Conservation (phyloP, 2,329 filamentous ascomycete genomes). For the Cercospora sp. region DNA sequence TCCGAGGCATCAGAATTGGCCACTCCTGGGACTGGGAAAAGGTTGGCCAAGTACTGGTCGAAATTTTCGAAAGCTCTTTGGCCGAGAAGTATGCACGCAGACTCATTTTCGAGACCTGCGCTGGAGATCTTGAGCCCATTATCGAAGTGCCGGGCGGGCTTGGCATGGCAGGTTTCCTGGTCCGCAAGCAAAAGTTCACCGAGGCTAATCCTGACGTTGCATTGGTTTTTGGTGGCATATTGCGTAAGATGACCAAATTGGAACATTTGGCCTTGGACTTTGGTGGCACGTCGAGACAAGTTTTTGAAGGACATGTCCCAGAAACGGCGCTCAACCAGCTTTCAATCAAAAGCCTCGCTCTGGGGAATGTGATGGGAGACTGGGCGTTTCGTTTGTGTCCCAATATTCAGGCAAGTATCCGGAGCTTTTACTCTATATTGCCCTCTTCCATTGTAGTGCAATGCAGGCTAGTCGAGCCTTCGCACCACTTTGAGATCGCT, state of each 20-base stretch:
- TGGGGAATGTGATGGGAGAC: not conserved
- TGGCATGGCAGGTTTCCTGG: not conserved
- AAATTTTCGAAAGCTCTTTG: not conserved
- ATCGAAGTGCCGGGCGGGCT: not conserved
- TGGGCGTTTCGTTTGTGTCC: not conserved
- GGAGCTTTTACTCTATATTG: too few species aligned
- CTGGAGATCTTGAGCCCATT: not conserved
- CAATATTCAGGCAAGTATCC: not conserved
- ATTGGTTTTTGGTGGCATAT: not conserved
- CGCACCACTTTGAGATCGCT: too few species aligned
- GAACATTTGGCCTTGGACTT: not conserved
- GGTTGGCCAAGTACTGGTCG: not conserved
- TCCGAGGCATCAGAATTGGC: not conserved
- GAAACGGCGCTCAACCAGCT: not conserved
- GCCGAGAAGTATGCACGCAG: not conserved
- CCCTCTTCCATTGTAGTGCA: too few species aligned
- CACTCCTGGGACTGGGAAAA: not conserved
- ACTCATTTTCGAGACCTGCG: not conserved
- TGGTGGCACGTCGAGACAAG: not conserved
- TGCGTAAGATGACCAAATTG: not conserved
- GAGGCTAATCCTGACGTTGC: not conserved
- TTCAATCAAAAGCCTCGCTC: not conserved
- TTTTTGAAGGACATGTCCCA: not conserved
- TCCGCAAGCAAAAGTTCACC: not conserved
- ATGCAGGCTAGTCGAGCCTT: too few species aligned